Evolutionary conservation across 1,284 basidiomycete species (phyloP), one percentile per base, ranked within the genome.

Genomic region (Papiliotrema nemorosa): DNA sequence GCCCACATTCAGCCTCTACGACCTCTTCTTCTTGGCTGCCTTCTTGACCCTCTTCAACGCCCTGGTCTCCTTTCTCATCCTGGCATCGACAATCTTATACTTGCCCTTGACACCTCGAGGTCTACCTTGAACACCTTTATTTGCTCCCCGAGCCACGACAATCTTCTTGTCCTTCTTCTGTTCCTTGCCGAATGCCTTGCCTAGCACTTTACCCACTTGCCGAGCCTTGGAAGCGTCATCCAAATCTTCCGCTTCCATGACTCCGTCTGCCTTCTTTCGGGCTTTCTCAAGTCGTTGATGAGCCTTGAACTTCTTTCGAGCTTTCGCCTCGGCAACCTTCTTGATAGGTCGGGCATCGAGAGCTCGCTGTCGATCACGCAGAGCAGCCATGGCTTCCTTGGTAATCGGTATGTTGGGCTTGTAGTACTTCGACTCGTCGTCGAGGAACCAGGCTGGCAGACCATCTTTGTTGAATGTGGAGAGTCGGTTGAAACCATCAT

Each of bases 321-420:
- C 92, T 76, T 98, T 98, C 38, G 96, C 96, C 77, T 98, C 96
- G 18, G 94, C 96, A 12, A 99, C 81, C 80, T 99, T 99, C 79
- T 97, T 98, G 78, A 99, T 98, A 16, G 96, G 96, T 13, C 96
- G 84, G 2, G 94, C 93, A 69, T 99, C 92, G 41, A 99, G 79
- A 5, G 91, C 90, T 22, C 93, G 86, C 77, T 96, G 90, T 69
- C 87, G 90, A 16, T 88, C 90, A 31, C 89, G 84, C 33, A 99
- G 80, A 3, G 85, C 86, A 48, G 81, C 81, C 50, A 98, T 79
- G 5, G 96, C 96, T 73, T 98, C 96, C 75, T 97, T 98, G 1
- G 94, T 97, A 57, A 98, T 82, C 14, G 96, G 96, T 48, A 98
- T 80, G 73, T 98, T 98, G 54, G 88, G 78, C 68, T 91, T 93